Evolutionary conservation across 495 filamentous ascomycete species (phyloP).

Genomic region (Trichoderma orchidacearum): DNA sequence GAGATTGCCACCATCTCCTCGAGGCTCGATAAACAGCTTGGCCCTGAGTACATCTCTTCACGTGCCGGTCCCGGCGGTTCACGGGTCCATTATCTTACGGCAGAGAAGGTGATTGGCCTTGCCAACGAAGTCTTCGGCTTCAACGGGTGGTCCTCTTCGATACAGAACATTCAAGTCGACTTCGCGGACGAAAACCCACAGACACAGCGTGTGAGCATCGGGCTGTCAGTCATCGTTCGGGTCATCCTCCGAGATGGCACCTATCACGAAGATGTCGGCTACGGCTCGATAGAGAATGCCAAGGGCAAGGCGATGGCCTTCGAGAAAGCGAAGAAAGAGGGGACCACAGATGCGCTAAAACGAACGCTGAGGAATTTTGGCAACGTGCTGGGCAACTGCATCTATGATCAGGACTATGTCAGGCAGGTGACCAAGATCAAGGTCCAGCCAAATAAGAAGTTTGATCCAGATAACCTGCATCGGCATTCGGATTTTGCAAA

Average conservation of each 20-base stretch:
- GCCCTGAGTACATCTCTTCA: slow-evolving; percentile 87
- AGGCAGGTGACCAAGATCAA: slow-evolving; percentile 74
- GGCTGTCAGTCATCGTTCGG: slow-evolving; percentile 75
- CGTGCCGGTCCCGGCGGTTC: slow-evolving; percentile 66
- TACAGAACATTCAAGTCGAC: slow-evolving; percentile 81
- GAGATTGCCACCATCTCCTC: slow-evolving; percentile 82
- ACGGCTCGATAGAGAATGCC: slow-evolving; percentile 88
- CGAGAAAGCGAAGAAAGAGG: slow-evolving; percentile 97
- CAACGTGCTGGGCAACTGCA: slow-evolving; percentile 90
- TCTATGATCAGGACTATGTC: slow-evolving; percentile 93
- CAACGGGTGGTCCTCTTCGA: slow-evolving; percentile 91
- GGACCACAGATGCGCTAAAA: slow-evolving; percentile 87
- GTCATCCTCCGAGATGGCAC: slow-evolving; percentile 86
- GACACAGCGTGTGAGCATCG: slow-evolving; percentile 60
- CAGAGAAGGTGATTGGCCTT: slow-evolving; percentile 87
- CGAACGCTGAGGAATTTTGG: slow-evolving; percentile 83
- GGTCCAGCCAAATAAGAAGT: slow-evolving; percentile 49
- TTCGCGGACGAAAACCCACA: slow-evolving; percentile 53
- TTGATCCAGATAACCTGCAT: slow-evolving; percentile 63
- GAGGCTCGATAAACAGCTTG: slow-evolving; percentile 83
- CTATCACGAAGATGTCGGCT: slow-evolving; percentile 92
- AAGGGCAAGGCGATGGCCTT: slow-evolving; percentile 90
- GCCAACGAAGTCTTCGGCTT: slow-evolving; percentile 98
- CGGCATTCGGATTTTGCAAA: slow-evolving; percentile 66
- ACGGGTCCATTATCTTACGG: slow-evolving; percentile 81